phyloP scores from a whole-genome alignment of 1,284 basidiomycete genomes.

The Mycena sp. region DNA sequence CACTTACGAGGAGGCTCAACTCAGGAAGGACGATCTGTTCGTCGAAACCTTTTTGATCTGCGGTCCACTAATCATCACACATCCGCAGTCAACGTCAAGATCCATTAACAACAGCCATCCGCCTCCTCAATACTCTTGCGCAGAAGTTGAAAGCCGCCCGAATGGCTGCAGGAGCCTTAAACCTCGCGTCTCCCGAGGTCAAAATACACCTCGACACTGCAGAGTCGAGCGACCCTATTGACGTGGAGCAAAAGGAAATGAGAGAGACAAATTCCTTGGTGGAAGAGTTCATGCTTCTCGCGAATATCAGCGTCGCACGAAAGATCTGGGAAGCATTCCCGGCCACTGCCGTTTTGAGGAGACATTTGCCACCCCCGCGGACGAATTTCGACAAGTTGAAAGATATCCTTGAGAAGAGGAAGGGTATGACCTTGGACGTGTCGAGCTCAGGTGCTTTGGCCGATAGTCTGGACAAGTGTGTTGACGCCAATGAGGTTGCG shows the following conservation, averaged over 20 bases:
- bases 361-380: conserved; percentile 93
- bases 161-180: conserved; percentile 95
- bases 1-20: conserved; percentile 97
- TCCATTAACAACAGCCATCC: conserved; percentile 87
- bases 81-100: conserved; percentile 75
- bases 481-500: conserved; percentile 82
- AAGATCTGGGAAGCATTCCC: conserved; percentile 97
- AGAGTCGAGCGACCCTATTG: conserved; percentile 95
- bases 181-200: conserved; percentile 97
- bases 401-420: conserved; percentile 90
- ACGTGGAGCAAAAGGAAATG: conserved; percentile 96
- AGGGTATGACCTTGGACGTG: conserved; percentile 89
- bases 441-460: conserved; percentile 95
- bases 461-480: conserved; percentile 86
- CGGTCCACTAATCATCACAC: conserved; percentile 6
- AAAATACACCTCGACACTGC: conserved; percentile 95
- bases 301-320: conserved; percentile 93
- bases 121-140: conserved; percentile 90
- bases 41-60: conserved; percentile 39
- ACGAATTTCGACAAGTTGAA: conserved; percentile 97
- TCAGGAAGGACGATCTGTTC: conserved; percentile 91
- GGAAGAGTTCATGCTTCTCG: conserved; percentile 99
- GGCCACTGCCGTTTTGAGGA: conserved; percentile 94
- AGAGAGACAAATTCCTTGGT: conserved; percentile 96
- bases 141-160: conserved; percentile 87